Conservation (phyloP, 129 eudicot species). For the Lonicera japonica region DNA sequence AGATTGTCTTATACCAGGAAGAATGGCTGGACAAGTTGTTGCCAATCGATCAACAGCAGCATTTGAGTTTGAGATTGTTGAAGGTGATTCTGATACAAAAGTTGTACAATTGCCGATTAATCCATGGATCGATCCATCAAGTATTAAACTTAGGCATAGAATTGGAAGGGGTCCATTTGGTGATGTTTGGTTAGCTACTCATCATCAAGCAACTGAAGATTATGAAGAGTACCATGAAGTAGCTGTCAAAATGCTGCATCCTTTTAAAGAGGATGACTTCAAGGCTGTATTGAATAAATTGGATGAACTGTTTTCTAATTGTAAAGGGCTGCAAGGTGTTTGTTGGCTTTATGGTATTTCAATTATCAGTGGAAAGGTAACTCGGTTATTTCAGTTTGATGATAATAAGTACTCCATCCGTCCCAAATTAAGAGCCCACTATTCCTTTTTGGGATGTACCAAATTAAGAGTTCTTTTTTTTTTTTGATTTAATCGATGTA, state of each 20-base stretch:
- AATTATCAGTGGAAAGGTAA: constrained; percentile 69
- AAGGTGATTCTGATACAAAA: constrained; percentile 47
- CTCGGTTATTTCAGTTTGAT: background rate
- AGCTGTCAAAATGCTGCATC: constrained; percentile 81
- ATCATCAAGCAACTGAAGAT: constrained; percentile 55
- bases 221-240: constrained; percentile 78
- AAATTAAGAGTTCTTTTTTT: too few species aligned
- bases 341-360: constrained; percentile 73
- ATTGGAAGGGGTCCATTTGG: constrained; percentile 91
- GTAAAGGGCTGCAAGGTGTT: constrained; percentile 51
- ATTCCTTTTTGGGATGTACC: too few species aligned
- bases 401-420: background rate
- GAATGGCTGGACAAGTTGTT: constrained; percentile 64
- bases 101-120: constrained; percentile 33
- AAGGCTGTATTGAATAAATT: constrained; percentile 54
- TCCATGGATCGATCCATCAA: constrained; percentile 77
- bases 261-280: constrained; percentile 60
- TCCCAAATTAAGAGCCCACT: too few species aligned
- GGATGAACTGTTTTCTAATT: constrained; percentile 40
- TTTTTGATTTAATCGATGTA: too few species aligned
- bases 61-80: constrained; percentile 73
- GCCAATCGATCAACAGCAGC: constrained; percentile 30
- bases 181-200: constrained; percentile 95
- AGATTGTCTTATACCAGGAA: constrained; percentile 20
- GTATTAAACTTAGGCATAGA: constrained; percentile 74